Percentiles rank a stretch among this genome's conserved stretches.
These are phyloP conservation scores for Talaromyces adpressus DNA, from an alignment of 495 filamentous ascomycete genomes.

Conservation along the genomic window DNA sequence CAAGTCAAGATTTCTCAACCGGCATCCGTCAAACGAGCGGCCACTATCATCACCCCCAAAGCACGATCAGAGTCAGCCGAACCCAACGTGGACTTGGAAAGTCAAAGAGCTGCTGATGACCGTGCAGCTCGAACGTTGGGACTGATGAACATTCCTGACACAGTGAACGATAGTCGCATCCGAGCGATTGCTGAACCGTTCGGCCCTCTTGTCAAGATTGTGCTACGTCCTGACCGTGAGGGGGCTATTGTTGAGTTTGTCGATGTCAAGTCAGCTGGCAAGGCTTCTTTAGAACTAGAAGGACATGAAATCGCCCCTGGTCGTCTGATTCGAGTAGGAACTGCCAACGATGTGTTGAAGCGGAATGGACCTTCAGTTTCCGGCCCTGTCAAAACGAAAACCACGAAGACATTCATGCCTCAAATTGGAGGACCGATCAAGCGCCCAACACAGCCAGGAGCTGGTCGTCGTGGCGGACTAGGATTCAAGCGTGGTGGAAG, in stretches of 20 bases:
- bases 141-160: slow-evolving; percentile 57
- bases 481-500: slow-evolving; percentile 50
- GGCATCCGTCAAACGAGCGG: slow-evolving; percentile 38
- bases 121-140: slow-evolving; percentile 47
- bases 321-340: slow-evolving; percentile 60
- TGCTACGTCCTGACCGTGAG: slow-evolving; percentile 62
- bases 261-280: slow-evolving; percentile 62
- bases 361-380: slow-evolving; percentile 3
- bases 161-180: slow-evolving; percentile 56
- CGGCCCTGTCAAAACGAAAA: slow-evolving; percentile 38
- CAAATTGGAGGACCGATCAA: slow-evolving; percentile 46
- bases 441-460: slow-evolving; percentile 49
- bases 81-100: slow-evolving; percentile 14
- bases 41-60: slow-evolving; percentile 34
- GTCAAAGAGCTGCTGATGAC: slow-evolving; percentile 20
- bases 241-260: slow-evolving; percentile 85
- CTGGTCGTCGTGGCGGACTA: slow-evolving; percentile 45
- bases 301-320: slow-evolving; percentile 60
- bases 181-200: slow-evolving; percentile 53
- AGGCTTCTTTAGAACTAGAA: slow-evolving; percentile 67
- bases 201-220: slow-evolving; percentile 47
- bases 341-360: slow-evolving; percentile 57
- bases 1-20: slow-evolving; percentile 56
- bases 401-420: slow-evolving; percentile 41
- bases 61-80: slow-evolving; percentile 30